Evolutionary conservation across 192 early-diverging fungal species (phyloP).

Genomic region (Umbelopsis vinacea): DNA sequence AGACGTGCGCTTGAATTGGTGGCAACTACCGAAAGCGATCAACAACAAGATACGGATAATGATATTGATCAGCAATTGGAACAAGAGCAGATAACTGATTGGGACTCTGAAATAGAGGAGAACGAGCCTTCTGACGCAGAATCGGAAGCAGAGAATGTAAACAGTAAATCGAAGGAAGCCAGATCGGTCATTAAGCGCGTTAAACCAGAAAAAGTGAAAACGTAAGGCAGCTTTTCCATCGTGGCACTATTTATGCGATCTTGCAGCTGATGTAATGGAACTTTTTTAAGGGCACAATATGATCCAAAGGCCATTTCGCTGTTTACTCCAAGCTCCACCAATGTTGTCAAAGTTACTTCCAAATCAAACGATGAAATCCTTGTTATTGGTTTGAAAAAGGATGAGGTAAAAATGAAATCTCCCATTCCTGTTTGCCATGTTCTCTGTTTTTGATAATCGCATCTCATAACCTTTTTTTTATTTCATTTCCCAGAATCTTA

Average conservation of each 20-base stretch:
- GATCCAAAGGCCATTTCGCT: slow-evolving; percentile 43
- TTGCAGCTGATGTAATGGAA: background rate
- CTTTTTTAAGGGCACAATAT: slow-evolving; percentile 8
- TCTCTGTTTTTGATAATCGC: background rate
- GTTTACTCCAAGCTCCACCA: slow-evolving; percentile 40
- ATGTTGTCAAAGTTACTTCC: slow-evolving; percentile 27
- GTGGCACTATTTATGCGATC: background rate
- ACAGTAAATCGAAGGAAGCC: slow-evolving; percentile 20
- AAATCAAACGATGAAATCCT: slow-evolving; percentile 30
- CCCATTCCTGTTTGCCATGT: no score
- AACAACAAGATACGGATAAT: slow-evolving; percentile 13
- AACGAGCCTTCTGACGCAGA: background rate
- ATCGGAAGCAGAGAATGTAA: slow-evolving; percentile 8
- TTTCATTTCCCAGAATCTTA: slow-evolving; percentile 39
- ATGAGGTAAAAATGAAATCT: slow-evolving; percentile 39
- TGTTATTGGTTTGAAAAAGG: slow-evolving; percentile 46
- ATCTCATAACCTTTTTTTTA: background rate
- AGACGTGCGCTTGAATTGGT: slow-evolving; percentile 19
- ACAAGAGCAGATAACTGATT: slow-evolving; percentile 22
- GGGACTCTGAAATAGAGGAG: slow-evolving; percentile 26
- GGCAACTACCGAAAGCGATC: slow-evolving; percentile 19
- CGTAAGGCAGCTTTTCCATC: background rate
- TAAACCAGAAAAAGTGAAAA: slow-evolving; percentile 4
- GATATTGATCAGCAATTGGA: slow-evolving; percentile 17
- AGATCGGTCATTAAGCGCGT: background rate